A percentile compares a stretch with the other conserved stretches of the same genome.
Evolutionary conservation across 2,329 filamentous ascomycete species (phyloP).

Genomic region (Blastomyces parvus): DNA sequence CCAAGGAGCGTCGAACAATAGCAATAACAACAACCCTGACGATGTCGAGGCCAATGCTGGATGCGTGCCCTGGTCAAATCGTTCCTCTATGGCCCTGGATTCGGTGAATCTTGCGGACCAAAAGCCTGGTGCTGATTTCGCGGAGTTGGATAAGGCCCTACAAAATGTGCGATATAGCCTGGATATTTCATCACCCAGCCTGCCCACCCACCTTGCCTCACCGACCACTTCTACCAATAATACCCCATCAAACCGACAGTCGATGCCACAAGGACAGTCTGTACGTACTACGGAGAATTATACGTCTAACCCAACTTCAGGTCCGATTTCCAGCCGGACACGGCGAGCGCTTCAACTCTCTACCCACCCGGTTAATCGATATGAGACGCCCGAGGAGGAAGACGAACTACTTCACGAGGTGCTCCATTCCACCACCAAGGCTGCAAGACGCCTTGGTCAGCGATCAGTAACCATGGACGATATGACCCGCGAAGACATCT

Average conservation of each 20-base stretch:
- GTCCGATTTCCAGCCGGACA: conserved; percentile 67
- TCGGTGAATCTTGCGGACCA: conserved; percentile 41
- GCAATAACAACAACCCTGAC: conserved; percentile 51
- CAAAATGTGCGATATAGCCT: conserved; percentile 52
- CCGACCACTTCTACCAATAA: conserved; percentile 19
- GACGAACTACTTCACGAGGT: conserved; percentile 92
- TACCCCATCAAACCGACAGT: conserved; percentile 29
- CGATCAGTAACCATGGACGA: conserved; percentile 21
- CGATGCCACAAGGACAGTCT: conserved; percentile 26
- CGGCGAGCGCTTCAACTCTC: conserved; percentile 63
- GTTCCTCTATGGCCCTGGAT: conserved; percentile 74
- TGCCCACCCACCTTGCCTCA: conserved; percentile 30
- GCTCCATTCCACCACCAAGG: conserved; percentile 64
- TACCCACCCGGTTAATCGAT: conserved; percentile 65
- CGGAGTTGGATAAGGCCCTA: conserved; percentile 52
- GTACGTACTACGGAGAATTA: conserved; percentile 16
- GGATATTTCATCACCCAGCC: conserved; percentile 36
- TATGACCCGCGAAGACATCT: conserved; percentile 1
- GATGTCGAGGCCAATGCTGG: conserved; percentile 90
- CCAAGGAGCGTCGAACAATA: conserved; percentile 63
- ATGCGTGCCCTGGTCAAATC: conserved; percentile 79
- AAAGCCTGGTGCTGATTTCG: conserved; percentile 43
- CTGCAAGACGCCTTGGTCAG: conserved; percentile 59
- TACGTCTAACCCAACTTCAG: conserved; percentile 12
- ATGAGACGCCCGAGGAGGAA: conserved; percentile 92